Conservation (phyloP, 768 basidiomycete species). For the Tremella mesenterica region DNA sequence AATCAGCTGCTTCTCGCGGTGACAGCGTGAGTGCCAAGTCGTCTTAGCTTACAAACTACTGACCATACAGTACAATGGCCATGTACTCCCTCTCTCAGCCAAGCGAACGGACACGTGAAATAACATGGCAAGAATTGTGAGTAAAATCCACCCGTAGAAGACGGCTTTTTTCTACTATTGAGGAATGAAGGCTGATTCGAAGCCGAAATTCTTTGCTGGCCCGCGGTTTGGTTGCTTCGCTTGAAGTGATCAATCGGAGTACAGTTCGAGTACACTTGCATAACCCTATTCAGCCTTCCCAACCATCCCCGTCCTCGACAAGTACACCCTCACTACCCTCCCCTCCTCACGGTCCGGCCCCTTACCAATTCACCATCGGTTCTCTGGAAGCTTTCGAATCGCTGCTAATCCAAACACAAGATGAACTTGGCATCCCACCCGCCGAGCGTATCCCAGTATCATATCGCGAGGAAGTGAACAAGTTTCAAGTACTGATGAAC, state of each 20-base stretch:
- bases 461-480: conserved; percentile 89
- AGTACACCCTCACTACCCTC: conserved; percentile 28
- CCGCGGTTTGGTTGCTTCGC: conserved; percentile 88
- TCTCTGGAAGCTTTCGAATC: conserved; percentile 95
- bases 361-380: conserved; percentile 90
- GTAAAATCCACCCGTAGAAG: conserved; percentile 8
- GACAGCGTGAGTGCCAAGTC: conserved; percentile 16
- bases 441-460: conserved; percentile 92
- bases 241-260: conserved; percentile 80
- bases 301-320: conserved; percentile 10
- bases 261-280: conserved; percentile 88
- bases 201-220: conserved; percentile 85
- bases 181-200: too few species aligned
- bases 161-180: background rate
- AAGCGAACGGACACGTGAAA: conserved; percentile 57
- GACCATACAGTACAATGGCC: conserved; percentile 27
- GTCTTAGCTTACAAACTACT: background rate
- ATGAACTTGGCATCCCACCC: conserved; percentile 81
- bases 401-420: conserved; percentile 86
- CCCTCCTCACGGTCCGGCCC: conserved; percentile 38
- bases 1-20: conserved; percentile 39
- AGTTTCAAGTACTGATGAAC: conserved; percentile 68
- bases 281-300: conserved; percentile 53
- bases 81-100: conserved; percentile 36
- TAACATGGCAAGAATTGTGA: conserved; percentile 96